Conservation (phyloP, 2,329 filamentous ascomycete species). For the Xylogone sp. region DNA sequence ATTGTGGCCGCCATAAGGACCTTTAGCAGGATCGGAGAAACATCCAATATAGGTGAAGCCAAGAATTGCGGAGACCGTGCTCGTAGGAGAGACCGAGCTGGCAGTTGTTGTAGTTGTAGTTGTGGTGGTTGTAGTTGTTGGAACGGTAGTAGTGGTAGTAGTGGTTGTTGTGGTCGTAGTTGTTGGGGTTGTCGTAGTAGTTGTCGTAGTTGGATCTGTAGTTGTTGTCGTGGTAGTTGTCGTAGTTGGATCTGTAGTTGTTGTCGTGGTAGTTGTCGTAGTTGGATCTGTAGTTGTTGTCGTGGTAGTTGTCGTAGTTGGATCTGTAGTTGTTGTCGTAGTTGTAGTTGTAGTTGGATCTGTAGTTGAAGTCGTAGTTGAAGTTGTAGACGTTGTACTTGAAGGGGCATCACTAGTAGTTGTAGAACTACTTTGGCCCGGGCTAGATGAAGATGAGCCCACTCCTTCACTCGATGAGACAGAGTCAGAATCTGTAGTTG, state of each 20-base stretch:
- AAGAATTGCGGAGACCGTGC: conserved; percentile 14
- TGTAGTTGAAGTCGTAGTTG: conserved; percentile 1
- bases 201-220: not conserved
- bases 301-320: not conserved
- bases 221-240: conserved; percentile 6
- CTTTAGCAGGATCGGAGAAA: conserved; percentile 21
- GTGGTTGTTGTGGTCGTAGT: conserved; percentile 1
- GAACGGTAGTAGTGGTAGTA: conserved; percentile 1
- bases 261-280: too few relatives aligned
- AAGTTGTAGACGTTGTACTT: conserved; percentile 1
- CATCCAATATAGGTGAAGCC: conserved; percentile 29
- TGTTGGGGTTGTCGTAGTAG: not conserved
- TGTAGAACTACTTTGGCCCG: not conserved
- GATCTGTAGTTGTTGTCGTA: conserved; percentile 2
- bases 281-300: too few relatives aligned
- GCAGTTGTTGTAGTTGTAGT: not conserved
- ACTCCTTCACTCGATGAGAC: conserved; percentile 1
- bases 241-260: conserved; percentile 7
- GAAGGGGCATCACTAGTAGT: not conserved
- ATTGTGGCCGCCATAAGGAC: conserved; percentile 22
- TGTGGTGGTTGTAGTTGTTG: conserved; percentile 12
- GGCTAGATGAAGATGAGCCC: not conserved
- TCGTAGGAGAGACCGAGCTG: conserved; percentile 11
- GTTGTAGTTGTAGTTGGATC: not conserved
- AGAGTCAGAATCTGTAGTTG: conserved; percentile 3